A percentile compares a stretch with the other conserved stretches of the same genome.
phyloP scores from a whole-genome alignment of 164 flowering plant genomes.

The Houttuynia cordata region DNA sequence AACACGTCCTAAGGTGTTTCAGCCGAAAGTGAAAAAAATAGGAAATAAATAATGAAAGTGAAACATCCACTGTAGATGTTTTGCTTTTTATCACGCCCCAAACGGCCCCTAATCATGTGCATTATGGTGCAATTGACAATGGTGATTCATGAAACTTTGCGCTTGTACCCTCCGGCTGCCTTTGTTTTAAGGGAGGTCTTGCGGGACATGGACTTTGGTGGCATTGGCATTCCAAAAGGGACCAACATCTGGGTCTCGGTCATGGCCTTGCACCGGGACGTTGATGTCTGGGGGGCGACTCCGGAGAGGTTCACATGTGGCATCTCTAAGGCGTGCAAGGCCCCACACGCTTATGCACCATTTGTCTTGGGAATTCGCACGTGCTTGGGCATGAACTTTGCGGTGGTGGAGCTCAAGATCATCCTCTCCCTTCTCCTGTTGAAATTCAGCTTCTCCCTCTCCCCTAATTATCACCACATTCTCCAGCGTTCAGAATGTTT shows the following conservation, averaged over 20 bases:
- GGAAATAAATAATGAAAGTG: too few species aligned
- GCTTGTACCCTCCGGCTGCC: constrained; percentile 9
- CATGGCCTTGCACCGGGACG: constrained; percentile 7
- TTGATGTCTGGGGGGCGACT: constrained; percentile 13
- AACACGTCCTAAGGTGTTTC: too few species aligned
- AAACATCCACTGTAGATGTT: too few species aligned
- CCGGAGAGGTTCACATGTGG: constrained; percentile 14
- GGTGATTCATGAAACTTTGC: constrained; percentile 10
- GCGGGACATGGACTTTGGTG: constrained; percentile 4
- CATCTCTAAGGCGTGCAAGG: constrained; percentile 9
- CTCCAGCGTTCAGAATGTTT: constrained; percentile 12
- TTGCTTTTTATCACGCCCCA: too few species aligned
- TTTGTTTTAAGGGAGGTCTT: constrained; percentile 6
- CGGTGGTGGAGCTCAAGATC: constrained; percentile 8
- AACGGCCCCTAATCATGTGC: neutral
- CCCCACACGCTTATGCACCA: constrained; percentile 9
- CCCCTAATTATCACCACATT: constrained; percentile 17
- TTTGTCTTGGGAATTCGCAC: constrained; percentile 9
- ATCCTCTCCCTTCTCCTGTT: constrained; percentile 6
- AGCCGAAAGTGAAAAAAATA: too few species aligned
- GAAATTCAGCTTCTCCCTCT: constrained; percentile 9
- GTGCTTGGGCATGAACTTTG: constrained; percentile 9
- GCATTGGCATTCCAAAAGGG: constrained; percentile 6
- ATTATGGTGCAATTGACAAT: constrained; percentile 8
- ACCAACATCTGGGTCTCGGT: constrained; percentile 7